Evolutionary conservation across 1,284 basidiomycete genomes (phyloP).

Genomic region (Laetiporus sulphureus): DNA sequence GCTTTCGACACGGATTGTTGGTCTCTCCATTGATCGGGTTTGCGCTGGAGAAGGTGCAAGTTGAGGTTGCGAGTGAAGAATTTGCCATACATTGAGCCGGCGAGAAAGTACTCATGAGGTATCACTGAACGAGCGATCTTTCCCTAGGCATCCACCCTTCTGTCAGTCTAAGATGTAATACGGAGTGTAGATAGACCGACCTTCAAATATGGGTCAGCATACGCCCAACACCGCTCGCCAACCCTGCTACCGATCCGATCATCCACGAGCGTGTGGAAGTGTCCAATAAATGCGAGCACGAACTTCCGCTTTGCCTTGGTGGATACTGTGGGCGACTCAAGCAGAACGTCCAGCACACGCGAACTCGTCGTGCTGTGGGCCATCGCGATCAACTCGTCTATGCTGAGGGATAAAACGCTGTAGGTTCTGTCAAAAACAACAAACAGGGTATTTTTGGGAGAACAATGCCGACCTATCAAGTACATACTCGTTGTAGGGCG

Average conservation of each 20-base stretch:
- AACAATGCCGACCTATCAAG: constrained; percentile 57
- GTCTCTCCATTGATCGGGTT: constrained; percentile 79
- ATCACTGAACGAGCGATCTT: constrained; percentile 82
- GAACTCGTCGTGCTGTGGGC: constrained; percentile 74
- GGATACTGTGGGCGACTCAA: constrained; percentile 65
- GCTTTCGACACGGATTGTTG: constrained; percentile 34
- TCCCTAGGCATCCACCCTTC: too few relatives aligned
- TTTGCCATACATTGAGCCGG: constrained; percentile 77
- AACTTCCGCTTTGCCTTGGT: constrained; percentile 66
- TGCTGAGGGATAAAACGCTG: constrained; percentile 56
- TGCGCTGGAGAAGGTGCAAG: constrained; percentile 69
- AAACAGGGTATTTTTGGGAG: too few relatives aligned
- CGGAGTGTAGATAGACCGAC: constrained; percentile 32
- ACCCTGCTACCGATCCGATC: constrained; percentile 87
- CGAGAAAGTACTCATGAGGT: constrained; percentile 62
- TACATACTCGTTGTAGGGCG: constrained; percentile 60
- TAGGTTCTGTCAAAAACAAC: not conserved
- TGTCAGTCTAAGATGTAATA: too few relatives aligned
- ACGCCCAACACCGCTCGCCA: constrained; percentile 81
- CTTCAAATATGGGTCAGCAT: constrained; percentile 86
- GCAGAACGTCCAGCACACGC: constrained; percentile 72
- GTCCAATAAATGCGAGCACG: constrained; percentile 67
- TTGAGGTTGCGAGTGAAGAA: constrained; percentile 80
- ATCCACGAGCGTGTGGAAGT: constrained; percentile 74
- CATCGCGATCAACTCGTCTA: constrained; percentile 58